These are phyloP conservation scores for Boechera stricta DNA, from an alignment of 345 rosid genomes.

Conservation along the genomic window DNA sequence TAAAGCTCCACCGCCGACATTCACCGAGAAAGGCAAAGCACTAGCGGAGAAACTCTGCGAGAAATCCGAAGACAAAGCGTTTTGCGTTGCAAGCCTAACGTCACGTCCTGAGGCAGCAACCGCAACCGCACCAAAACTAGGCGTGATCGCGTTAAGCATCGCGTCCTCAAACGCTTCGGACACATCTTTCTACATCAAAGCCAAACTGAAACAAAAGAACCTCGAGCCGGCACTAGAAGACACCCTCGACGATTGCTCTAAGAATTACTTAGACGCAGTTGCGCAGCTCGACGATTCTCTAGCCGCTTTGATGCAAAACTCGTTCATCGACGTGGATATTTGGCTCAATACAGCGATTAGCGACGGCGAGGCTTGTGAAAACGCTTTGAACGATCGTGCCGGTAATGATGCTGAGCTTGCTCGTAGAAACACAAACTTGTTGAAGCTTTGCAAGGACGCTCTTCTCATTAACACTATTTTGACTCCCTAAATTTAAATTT, in stretches of 20 bases:
- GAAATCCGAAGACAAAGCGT: slow-evolving; percentile 45
- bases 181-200: slow-evolving; percentile 48
- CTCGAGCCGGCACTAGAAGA: slow-evolving; percentile 61
- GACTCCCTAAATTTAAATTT: slow-evolving; percentile 40
- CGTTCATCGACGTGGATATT: slow-evolving; percentile 43
- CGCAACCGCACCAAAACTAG: slow-evolving; percentile 54
- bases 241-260: slow-evolving; percentile 62
- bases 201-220: slow-evolving; percentile 17
- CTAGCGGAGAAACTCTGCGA: slow-evolving; percentile 51
- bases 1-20: slow-evolving; percentile 43
- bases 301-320: slow-evolving; percentile 54
- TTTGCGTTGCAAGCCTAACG: slow-evolving; percentile 57
- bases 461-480: slow-evolving; percentile 49
- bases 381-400: slow-evolving; percentile 36
- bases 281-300: slow-evolving; percentile 67
- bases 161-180: slow-evolving; percentile 57
- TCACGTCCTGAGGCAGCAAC: slow-evolving; percentile 48
- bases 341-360: slow-evolving; percentile 59
- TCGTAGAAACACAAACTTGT: slow-evolving; percentile 47
- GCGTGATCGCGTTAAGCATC: slow-evolving; percentile 54
- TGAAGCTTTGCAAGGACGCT: slow-evolving; percentile 54
- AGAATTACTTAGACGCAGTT: slow-evolving; percentile 58
- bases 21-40: slow-evolving; percentile 45
- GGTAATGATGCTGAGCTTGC: slow-evolving; percentile 41
- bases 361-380: slow-evolving; percentile 53